Evolutionary conservation across 2,329 filamentous ascomycete species (phyloP).

Genomic region (Fusarium nisikadoi): DNA sequence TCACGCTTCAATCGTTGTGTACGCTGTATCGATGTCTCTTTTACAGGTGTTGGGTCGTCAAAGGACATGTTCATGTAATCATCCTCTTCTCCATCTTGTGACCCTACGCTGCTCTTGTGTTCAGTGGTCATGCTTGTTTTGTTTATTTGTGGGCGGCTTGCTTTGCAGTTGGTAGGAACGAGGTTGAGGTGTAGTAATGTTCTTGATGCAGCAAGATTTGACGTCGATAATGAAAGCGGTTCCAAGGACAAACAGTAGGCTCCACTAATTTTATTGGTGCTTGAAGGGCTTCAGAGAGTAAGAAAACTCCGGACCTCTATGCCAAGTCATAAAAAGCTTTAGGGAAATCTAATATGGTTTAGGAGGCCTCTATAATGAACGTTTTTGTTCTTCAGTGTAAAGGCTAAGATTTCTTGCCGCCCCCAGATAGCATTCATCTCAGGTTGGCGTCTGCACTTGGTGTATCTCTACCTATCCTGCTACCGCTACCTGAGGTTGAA

Average conservation of each 20-base stretch:
- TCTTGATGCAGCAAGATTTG: slow-evolving; percentile 7
- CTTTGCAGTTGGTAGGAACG: background rate
- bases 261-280: slow-evolving; percentile 22
- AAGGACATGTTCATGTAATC: slow-evolving; percentile 99
- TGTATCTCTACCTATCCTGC: background rate
- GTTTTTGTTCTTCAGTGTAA: background rate
- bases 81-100: slow-evolving; percentile 75
- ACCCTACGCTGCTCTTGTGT: slow-evolving; percentile 21
- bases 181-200: background rate
- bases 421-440: background rate
- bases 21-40: slow-evolving; percentile 66
- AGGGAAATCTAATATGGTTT: background rate
- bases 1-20: slow-evolving; percentile 66
- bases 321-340: background rate
- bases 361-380: background rate
- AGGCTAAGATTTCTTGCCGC: background rate
- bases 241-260: background rate
- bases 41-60: slow-evolving; percentile 68
- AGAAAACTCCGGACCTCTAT: background rate
- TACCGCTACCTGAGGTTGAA: background rate
- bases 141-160: background rate
- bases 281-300: background rate
- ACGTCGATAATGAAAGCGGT: background rate
- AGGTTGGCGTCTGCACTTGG: too few relatives aligned
- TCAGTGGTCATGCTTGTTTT: slow-evolving; percentile 14